Base-by-base conservation (phyloP, 306 rosid species). In the Trichosanthes truncata region DNA sequence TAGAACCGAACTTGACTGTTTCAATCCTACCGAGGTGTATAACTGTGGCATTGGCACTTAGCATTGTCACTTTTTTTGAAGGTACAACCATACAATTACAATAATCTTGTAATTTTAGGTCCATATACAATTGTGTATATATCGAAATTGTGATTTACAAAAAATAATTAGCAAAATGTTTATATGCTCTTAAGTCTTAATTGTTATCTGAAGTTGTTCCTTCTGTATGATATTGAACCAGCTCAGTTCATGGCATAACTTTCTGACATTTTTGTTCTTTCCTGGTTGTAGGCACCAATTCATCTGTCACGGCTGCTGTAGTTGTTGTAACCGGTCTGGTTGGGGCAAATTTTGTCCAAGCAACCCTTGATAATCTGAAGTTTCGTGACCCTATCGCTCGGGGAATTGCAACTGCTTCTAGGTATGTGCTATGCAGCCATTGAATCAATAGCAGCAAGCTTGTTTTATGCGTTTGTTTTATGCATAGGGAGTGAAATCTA, bases 361-460 rank as follows among this genome's bases (percentile, higher is more conserved):
- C 91, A 78, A 79, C 93, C 1, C 95, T 92, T 18, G 98, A 92
- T 85, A 91, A 83, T 74, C 87, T 94, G 76, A 72, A 86, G 18
- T 92, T 94, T 23, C 89, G 89, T 6, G 98, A 94, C 79, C 98
- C 98, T 35, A 94, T 94, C 67, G 97, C 97, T 60, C 89, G 97
- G 77, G 98, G 98, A 69, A 94, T 94, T 81, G 98, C 98, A 81
- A 91, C 98, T 72, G 98, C 98, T 79, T 94, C 98, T 36, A 94
- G 97, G 98, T 94, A 89, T 72, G 72, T 77, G 9, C 20, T 45
- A 45, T 43, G n/a, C 33, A 11, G 76, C 38, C 57, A 71, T 43
- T 68, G 52, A 21, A 21, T 69, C 12, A 12, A 20, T 43, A 14
- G 6, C 12, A 6, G 36, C 55, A 10, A 40, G 17, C n/a, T n/a